Conservation (phyloP, 2,329 filamentous ascomycete genomes). For the Metarhizium guizhouense region DNA sequence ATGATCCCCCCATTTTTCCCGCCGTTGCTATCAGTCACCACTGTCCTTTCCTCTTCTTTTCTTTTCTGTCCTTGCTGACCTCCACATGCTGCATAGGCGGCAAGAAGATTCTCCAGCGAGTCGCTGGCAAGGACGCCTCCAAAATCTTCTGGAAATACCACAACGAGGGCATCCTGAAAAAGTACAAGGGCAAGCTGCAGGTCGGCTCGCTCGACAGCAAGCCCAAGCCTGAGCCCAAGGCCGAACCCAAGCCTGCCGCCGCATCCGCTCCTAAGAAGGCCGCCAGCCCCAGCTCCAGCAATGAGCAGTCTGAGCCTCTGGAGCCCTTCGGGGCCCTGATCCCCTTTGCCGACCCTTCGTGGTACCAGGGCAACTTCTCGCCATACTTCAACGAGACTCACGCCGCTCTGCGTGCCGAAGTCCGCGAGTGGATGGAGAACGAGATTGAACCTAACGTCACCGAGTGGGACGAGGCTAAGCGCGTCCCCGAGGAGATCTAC, state of each 20-base stretch:
- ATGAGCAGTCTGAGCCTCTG: slow-evolving; percentile 56
- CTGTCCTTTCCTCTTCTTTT: background rate
- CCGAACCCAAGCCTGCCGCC: slow-evolving; percentile 25
- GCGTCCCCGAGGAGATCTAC: slow-evolving; percentile 82
- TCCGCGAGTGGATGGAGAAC: slow-evolving; percentile 83
- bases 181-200: slow-evolving; percentile 69
- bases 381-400: slow-evolving; percentile 96
- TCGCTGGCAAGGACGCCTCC: slow-evolving; percentile 57
- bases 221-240: slow-evolving; percentile 52
- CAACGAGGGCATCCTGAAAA: slow-evolving; percentile 81
- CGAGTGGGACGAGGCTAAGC: slow-evolving; percentile 95
- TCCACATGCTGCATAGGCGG: slow-evolving; percentile 32
- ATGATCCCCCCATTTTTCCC: slow-evolving; percentile 43
- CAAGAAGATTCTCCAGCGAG: slow-evolving; percentile 56
- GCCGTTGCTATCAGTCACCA: background rate
- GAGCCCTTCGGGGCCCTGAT: slow-evolving; percentile 81
- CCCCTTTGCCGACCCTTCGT: slow-evolving; percentile 84
- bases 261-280: slow-evolving; percentile 20
- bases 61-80: background rate
- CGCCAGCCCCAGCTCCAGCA: slow-evolving; percentile 20
- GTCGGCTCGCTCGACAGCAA: slow-evolving; percentile 86
- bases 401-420: slow-evolving; percentile 79
- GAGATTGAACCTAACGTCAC: slow-evolving; percentile 86
- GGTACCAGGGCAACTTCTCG: slow-evolving; percentile 94
- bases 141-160: slow-evolving; percentile 69